Conservation (phyloP, 1,284 basidiomycete genomes). For the Trametes polyzona region DNA sequence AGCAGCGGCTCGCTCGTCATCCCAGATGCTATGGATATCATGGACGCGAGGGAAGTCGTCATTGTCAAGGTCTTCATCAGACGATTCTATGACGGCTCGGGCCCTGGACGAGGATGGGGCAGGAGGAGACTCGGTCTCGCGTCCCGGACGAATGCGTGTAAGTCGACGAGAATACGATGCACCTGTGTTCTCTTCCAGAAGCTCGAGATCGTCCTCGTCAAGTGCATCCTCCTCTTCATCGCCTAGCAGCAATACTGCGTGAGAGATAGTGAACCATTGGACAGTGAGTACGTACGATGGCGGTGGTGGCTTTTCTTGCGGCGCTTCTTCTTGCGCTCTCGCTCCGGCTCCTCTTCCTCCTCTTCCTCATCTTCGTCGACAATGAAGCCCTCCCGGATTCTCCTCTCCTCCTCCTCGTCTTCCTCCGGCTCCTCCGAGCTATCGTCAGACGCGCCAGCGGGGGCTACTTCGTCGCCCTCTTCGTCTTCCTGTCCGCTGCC, state of each 20-base stretch:
- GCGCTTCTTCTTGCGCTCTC: slow-evolving; percentile 61
- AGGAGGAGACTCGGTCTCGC: slow-evolving; percentile 70
- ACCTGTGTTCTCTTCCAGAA: slow-evolving; percentile 95
- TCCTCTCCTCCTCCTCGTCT: slow-evolving; percentile 78
- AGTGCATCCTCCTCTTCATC: slow-evolving; percentile 76
- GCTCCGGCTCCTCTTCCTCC: slow-evolving; percentile 62
- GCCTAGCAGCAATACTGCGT: slow-evolving; percentile 34
- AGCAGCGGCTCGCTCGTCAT: slow-evolving; percentile 68
- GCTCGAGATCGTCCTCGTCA: slow-evolving; percentile 95
- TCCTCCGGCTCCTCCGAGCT: slow-evolving; percentile 87
- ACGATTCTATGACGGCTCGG: slow-evolving; percentile 62
- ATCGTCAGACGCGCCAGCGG: slow-evolving; percentile 62
- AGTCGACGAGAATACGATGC: slow-evolving; percentile 61
- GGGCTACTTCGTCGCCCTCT: slow-evolving; percentile 52
- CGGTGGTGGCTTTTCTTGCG: slow-evolving; percentile 69
- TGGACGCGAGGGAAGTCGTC: slow-evolving; percentile 59
- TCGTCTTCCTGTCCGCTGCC: slow-evolving; percentile 51
- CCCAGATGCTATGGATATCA: slow-evolving; percentile 85
- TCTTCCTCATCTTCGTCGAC: slow-evolving; percentile 83
- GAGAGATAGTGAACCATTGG: slow-evolving; percentile 6
- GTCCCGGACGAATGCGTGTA: slow-evolving; percentile 74
- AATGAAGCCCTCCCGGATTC: slow-evolving; percentile 82
- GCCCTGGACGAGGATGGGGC: slow-evolving; percentile 62
- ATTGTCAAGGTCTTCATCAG: slow-evolving; percentile 74
- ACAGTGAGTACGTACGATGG: slow-evolving; percentile 49